A percentile compares a stretch with the other conserved stretches of the same genome.
Conservation (phyloP, 257 asterid genomes). For the Dorcoceras hygrometricum region DNA sequence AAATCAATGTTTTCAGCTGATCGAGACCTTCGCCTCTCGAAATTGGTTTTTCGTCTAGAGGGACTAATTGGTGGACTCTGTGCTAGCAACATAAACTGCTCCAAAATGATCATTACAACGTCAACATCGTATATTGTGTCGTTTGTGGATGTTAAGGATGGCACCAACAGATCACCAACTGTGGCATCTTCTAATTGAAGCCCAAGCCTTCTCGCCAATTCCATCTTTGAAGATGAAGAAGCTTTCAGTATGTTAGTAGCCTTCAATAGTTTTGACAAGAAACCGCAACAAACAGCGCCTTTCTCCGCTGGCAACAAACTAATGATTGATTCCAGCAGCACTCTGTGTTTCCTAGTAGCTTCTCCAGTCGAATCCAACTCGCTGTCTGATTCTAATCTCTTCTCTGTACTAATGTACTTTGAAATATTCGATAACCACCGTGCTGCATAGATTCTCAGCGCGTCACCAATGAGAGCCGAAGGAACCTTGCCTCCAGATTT, state of each 20-base stretch:
- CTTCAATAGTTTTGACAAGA: slow-evolving; percentile 67
- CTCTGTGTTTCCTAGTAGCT: slow-evolving; percentile 46
- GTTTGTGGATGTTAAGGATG: slow-evolving; percentile 37
- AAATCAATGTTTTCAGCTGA: slow-evolving; percentile 69
- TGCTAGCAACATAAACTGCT: slow-evolving; percentile 70
- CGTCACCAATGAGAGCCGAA: slow-evolving; percentile 61
- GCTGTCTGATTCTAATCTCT: slow-evolving; percentile 17
- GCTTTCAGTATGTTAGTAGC: slow-evolving; percentile 69
- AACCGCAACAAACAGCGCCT: slow-evolving; percentile 72
- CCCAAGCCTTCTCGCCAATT: slow-evolving; percentile 58
- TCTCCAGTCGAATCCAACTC: slow-evolving; percentile 34
- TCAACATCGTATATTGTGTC: slow-evolving; percentile 57
- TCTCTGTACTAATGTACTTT: slow-evolving; percentile 32
- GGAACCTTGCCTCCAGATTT: slow-evolving; percentile 73
- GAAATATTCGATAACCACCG: slow-evolving; percentile 70
- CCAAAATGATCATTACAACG: slow-evolving; percentile 50
- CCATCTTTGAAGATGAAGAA: slow-evolving; percentile 66
- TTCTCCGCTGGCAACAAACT: slow-evolving; percentile 74
- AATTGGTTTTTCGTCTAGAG: slow-evolving; percentile 39
- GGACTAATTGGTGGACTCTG: slow-evolving; percentile 90
- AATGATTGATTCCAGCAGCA: slow-evolving; percentile 76
- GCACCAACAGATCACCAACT: slow-evolving; percentile 63
- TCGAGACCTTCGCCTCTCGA: slow-evolving; percentile 73
- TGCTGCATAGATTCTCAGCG: slow-evolving; percentile 62
- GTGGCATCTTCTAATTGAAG: slow-evolving; percentile 79